Conservation (phyloP, 345 rosid species). For the Citrus unshiu region DNA sequence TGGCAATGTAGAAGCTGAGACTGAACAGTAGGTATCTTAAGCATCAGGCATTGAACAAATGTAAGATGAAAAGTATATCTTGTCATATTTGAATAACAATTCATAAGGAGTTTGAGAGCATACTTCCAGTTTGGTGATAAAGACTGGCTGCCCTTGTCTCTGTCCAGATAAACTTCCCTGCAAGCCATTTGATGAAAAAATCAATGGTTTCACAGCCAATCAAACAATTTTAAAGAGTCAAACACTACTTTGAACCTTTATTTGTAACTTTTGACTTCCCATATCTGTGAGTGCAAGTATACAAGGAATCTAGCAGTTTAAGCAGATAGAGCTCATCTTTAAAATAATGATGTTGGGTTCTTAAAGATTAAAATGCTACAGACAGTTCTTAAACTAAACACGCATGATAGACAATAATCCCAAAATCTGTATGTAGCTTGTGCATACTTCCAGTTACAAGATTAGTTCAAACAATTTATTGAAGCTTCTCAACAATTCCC, state of each 20-base stretch:
- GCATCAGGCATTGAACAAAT: neutral
- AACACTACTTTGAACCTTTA: neutral
- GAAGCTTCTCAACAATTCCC: neutral
- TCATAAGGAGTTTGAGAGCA: constrained; percentile 18
- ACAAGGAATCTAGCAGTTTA: neutral
- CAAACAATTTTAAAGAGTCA: constrained; percentile 4
- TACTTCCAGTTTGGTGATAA: constrained; percentile 94
- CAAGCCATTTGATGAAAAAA: constrained; percentile 18
- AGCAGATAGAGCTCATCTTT: neutral
- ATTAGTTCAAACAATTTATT: neutral
- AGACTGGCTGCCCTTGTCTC: constrained; percentile 96
- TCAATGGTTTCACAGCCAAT: constrained; percentile 1
- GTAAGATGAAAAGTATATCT: neutral
- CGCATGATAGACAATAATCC: neutral
- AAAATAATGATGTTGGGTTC: neutral
- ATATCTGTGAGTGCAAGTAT: neutral
- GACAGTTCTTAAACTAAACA: neutral
- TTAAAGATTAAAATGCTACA: too few species aligned
- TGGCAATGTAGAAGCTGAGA: constrained; percentile 6
- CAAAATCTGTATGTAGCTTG: neutral
- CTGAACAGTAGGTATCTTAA: constrained; percentile 10
- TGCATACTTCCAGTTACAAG: neutral
- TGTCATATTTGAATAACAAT: neutral
- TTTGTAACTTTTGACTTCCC: neutral
- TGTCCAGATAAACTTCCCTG: constrained; percentile 95